Evolutionary conservation across 1,284 basidiomycete genomes (phyloP).

Genomic region (Moesziomyces globuligerus): DNA sequence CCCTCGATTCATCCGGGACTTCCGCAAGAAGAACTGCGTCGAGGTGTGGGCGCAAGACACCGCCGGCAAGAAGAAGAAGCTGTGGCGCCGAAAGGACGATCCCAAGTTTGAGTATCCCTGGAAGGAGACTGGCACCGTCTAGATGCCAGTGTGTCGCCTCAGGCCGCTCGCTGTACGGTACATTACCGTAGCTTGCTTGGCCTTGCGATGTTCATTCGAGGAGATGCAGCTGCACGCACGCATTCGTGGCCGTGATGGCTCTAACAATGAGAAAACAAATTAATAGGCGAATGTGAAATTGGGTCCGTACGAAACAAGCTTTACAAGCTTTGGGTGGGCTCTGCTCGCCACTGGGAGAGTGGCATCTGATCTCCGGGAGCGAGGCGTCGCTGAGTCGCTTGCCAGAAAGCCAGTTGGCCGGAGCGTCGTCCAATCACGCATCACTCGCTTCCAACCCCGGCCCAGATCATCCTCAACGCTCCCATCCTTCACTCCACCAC

Average conservation of each 20-base stretch:
- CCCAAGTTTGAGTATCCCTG: constrained; percentile 64
- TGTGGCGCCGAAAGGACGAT: constrained; percentile 66
- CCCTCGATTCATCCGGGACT: constrained; percentile 91
- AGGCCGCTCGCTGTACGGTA: no score
- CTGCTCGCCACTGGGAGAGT: no score
- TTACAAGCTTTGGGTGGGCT: background rate
- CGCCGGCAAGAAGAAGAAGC: constrained; percentile 76
- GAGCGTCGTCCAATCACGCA: background rate
- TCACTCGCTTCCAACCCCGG: background rate
- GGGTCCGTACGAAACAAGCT: background rate
- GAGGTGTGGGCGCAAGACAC: constrained; percentile 80
- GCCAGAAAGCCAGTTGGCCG: background rate
- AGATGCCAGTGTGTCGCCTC: no score
- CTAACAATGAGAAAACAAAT: no score
- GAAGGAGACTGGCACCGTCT: constrained; percentile 61
- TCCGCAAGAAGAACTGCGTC: constrained; percentile 84
- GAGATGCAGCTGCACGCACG: no score
- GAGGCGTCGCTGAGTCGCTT: background rate
- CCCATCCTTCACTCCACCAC: background rate
- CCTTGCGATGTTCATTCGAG: no score
- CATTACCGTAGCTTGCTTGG: no score
- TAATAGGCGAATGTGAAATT: background rate
- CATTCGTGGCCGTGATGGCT: no score
- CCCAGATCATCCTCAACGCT: background rate
- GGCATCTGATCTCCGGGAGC: background rate